Evolutionary conservation across 805 yeast genomes (phyloP).

Genomic region (Metschnikowia anglica): DNA sequence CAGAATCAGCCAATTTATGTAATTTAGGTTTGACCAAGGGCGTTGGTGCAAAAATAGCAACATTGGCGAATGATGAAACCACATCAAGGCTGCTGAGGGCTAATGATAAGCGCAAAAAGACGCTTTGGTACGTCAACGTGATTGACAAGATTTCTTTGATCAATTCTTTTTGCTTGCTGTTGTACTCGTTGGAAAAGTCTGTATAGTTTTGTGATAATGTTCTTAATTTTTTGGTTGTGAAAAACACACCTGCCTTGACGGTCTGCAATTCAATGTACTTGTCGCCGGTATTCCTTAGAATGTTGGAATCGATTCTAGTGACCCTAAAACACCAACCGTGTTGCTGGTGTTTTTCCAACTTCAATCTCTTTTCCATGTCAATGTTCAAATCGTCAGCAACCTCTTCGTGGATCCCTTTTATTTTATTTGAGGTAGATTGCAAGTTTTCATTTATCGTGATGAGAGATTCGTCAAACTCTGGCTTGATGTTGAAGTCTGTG

Average conservation of each 20-base stretch:
- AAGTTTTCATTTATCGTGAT: constrained; percentile 58
- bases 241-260: constrained; percentile 92
- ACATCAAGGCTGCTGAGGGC: constrained; percentile 79
- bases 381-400: constrained; percentile 74
- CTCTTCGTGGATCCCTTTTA: constrained; percentile 57
- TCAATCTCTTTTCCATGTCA: constrained; percentile 85
- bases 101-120: constrained; percentile 65
- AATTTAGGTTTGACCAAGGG: constrained; percentile 77
- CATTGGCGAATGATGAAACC: constrained; percentile 80
- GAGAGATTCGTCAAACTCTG: constrained; percentile 84
- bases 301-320: constrained; percentile 84
- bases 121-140: constrained; percentile 76
- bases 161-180: constrained; percentile 69
- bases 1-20: constrained; percentile 47
- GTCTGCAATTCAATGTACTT: constrained; percentile 80
- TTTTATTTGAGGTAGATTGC: constrained; percentile 52
- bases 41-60: constrained; percentile 70
- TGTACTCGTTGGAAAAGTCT: constrained; percentile 64
- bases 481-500: constrained; percentile 81
- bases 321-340: constrained; percentile 96
- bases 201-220: constrained; percentile 58
- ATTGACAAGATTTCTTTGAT: constrained; percentile 82
- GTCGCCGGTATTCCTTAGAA: constrained; percentile 58
- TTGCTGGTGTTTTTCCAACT: constrained; percentile 79
- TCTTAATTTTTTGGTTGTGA: constrained; percentile 69